Conservation (phyloP, 805 yeast genomes). For the Blastobotrys attinorum region DNA sequence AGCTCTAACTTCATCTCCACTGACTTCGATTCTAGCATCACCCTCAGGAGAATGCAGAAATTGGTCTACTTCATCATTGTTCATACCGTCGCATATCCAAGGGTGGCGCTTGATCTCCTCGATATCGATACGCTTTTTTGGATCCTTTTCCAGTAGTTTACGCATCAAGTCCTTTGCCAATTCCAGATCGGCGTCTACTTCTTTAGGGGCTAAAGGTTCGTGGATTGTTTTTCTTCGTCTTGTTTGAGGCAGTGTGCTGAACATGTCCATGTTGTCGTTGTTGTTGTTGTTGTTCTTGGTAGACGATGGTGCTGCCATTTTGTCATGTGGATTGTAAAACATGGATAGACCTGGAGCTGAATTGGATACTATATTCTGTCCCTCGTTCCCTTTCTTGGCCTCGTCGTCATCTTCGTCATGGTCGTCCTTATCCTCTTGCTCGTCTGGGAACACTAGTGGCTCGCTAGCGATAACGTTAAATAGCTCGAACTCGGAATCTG, state of each 20-base stretch:
- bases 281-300: not conserved
- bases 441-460: conserved; percentile 48
- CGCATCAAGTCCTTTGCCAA: conserved; percentile 46
- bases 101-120: conserved; percentile 69
- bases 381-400: conserved; percentile 34
- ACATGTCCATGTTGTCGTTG: not conserved
- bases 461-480: conserved; percentile 72
- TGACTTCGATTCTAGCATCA: conserved; percentile 45
- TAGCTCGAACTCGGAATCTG: conserved; percentile 75
- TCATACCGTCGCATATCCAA: conserved; percentile 45
- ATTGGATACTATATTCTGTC: not conserved
- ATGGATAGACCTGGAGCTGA: conserved; percentile 1
- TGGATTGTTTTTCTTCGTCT: no score
- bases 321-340: conserved; percentile 2
- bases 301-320: no score
- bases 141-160: conserved; percentile 50
- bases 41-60: conserved; percentile 24
- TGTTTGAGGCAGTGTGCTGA: not conserved
- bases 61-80: conserved; percentile 23
- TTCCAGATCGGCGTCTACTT: conserved; percentile 20
- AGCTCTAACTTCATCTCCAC: conserved; percentile 59
- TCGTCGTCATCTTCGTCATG: not conserved
- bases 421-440: no score
- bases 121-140: conserved; percentile 58
- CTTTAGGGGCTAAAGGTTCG: conserved; percentile 1